These are phyloP conservation scores for Ceratocystis cacaofunesta DNA, from an alignment of 2,329 filamentous ascomycete genomes.

Conservation along the genomic window DNA sequence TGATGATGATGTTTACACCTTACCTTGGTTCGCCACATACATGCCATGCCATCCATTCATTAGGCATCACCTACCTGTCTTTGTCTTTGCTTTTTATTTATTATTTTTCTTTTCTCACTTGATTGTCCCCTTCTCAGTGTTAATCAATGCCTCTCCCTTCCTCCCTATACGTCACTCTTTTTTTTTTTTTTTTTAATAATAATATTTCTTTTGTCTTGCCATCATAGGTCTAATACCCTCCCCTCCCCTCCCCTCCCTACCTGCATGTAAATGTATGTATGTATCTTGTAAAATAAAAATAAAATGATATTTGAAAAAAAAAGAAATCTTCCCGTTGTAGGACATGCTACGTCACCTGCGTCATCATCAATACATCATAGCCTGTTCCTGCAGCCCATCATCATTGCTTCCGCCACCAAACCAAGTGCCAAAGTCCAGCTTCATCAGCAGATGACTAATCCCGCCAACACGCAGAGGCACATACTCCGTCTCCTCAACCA, in stretches of 20 bases:
- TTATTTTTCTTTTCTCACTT: neutral
- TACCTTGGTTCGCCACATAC: no score
- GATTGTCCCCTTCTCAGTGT: neutral
- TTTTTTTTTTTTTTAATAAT: no score
- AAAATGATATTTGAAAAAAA: neutral
- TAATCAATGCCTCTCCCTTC: no score
- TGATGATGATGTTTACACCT: neutral
- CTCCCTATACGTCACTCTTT: no score
- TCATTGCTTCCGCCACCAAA: constrained; percentile 26
- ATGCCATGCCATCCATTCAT: no score
- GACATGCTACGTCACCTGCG: neutral
- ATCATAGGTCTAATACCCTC: no score
- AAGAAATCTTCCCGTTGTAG: neutral
- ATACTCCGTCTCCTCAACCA: constrained; percentile 33
- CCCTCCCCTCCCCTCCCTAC: no score
- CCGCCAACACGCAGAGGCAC: constrained; percentile 60
- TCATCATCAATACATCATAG: neutral
- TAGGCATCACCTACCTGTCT: no score
- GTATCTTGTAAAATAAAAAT: neutral
- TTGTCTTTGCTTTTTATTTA: neutral
- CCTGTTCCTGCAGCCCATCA: constrained; percentile 1
- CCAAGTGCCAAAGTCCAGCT: constrained; percentile 59
- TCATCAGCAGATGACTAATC: constrained; percentile 78
- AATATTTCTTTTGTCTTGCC: no score
- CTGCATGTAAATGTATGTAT: neutral